Conservation (phyloP, 192 early-diverging fungal genomes). For the Podila verticillata region DNA sequence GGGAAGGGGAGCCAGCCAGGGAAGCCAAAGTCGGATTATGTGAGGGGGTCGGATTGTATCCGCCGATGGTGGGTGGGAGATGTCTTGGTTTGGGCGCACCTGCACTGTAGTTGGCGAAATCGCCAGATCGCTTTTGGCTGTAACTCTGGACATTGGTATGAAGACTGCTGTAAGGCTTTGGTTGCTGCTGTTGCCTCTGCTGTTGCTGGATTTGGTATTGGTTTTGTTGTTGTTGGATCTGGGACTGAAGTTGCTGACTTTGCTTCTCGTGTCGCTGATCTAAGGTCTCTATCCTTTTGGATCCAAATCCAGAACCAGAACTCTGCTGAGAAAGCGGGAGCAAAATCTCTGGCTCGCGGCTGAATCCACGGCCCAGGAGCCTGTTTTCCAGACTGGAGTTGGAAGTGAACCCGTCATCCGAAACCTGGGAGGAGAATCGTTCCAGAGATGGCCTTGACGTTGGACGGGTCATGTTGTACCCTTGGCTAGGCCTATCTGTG, state of each 20-base stretch:
- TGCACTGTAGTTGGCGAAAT: conserved; percentile 14
- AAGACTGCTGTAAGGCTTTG: neutral
- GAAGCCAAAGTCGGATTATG: neutral
- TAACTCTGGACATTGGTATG: conserved; percentile 15
- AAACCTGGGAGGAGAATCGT: conserved; percentile 9
- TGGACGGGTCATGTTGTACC: neutral
- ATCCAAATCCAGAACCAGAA: neutral
- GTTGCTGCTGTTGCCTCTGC: neutral
- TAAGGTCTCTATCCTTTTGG: neutral
- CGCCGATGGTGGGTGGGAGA: neutral
- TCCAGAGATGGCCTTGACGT: conserved; percentile 5
- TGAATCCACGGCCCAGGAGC: conserved; percentile 8
- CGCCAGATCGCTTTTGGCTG: conserved; percentile 29
- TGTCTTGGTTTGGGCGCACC: neutral
- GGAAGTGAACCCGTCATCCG: conserved; percentile 42
- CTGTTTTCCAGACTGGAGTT: conserved; percentile 29
- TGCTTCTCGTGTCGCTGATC: neutral
- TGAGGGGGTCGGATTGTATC: neutral
- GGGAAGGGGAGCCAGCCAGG: neutral
- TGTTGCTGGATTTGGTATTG: neutral
- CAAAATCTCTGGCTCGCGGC: conserved; percentile 11
- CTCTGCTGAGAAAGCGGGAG: conserved; percentile 15
- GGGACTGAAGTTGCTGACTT: neutral
- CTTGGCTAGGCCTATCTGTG: neutral
- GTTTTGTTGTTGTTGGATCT: neutral